A percentile compares a stretch with the other conserved stretches of the same genome.
These are phyloP conservation scores for Calonectria hawksworthii DNA, from an alignment of 2,329 filamentous ascomycete genomes.

Conservation along the genomic window DNA sequence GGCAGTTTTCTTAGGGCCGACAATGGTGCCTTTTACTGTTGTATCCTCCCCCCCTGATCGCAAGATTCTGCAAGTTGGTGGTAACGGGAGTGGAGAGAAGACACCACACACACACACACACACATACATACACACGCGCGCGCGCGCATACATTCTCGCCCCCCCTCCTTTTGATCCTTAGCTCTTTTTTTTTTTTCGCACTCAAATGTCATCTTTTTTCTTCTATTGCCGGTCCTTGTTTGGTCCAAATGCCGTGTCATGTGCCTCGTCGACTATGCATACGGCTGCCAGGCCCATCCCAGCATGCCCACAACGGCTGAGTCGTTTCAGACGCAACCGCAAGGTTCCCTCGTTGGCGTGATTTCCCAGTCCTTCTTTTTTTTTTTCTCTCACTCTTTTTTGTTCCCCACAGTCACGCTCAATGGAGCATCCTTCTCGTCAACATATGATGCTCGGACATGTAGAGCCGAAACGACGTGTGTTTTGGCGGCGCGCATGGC, in stretches of 20 bases:
- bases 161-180: background rate
- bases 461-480: constrained; percentile 8
- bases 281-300: background rate
- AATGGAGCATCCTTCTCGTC: background rate
- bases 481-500: constrained; percentile 29
- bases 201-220: background rate
- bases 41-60: background rate
- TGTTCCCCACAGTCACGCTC: background rate
- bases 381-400: background rate
- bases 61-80: background rate
- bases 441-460: constrained; percentile 13
- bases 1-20: background rate
- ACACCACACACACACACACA: background rate
- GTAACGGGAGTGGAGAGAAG: background rate
- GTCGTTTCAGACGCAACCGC: background rate
- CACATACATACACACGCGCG: too few species aligned
- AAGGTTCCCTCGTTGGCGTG: constrained; percentile 14
- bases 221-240: background rate
- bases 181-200: background rate
- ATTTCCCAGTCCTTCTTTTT: background rate
- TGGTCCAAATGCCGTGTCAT: constrained; percentile 1
- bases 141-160: too few species aligned
- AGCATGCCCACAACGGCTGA: background rate
- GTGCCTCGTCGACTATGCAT: background rate
- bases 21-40: background rate